Conservation (phyloP, 441 rosid species). For the Flueggea neowawraea region DNA sequence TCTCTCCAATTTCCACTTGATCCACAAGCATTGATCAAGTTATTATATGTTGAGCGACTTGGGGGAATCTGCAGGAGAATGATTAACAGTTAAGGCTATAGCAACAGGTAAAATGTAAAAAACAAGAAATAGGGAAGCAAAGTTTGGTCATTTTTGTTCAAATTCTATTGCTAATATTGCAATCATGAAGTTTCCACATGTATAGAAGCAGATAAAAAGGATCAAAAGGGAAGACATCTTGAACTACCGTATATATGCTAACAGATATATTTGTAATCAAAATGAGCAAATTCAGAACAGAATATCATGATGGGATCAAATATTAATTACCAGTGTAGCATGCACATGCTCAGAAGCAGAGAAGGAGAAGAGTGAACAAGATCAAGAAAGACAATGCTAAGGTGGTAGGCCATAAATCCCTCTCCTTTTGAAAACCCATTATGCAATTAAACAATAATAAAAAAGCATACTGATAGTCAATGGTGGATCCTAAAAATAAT, state of each 20-base stretch:
- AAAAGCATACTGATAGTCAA: no score
- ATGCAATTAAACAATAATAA: neutral
- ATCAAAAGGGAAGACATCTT: neutral
- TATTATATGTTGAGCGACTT: constrained; percentile 81
- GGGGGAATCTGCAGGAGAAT: constrained; percentile 76
- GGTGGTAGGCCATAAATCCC: neutral
- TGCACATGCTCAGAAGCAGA: no score
- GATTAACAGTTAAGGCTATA: neutral
- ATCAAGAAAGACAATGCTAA: no score
- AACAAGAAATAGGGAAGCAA: no score
- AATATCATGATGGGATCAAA: neutral
- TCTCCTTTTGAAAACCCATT: neutral
- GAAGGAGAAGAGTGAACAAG: no score
- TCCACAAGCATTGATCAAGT: constrained; percentile 92
- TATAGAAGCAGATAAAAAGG: neutral
- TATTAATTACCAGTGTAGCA: no score
- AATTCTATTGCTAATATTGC: neutral
- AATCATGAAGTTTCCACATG: neutral
- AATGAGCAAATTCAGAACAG: neutral
- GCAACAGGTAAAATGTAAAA: no score
- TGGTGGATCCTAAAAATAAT: no score
- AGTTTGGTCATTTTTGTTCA: neutral
- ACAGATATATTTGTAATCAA: neutral
- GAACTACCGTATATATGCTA: neutral
- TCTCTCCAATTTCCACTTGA: constrained; percentile 98